phyloP scores from a whole-genome alignment of 345 rosid species.

The Xanthoceras sorbifolium region DNA sequence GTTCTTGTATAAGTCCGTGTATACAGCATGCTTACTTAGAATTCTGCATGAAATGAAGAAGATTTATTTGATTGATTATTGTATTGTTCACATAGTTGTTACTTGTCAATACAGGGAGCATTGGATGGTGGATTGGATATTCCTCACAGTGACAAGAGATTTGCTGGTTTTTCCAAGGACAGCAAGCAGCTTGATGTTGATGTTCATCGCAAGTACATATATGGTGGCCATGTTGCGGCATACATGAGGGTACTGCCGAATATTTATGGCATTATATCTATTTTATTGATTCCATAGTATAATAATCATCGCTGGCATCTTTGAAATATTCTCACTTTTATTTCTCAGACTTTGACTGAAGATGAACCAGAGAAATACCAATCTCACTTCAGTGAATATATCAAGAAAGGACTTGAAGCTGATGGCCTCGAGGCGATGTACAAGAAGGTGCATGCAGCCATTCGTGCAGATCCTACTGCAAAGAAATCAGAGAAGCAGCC shows the following conservation, averaged over 20 bases:
- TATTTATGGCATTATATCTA: background rate
- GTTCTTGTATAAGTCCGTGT: background rate
- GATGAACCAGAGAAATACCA: conserved; percentile 75
- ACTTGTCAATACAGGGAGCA: conserved; percentile 56
- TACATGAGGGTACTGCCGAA: conserved; percentile 65
- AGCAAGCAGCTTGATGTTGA: conserved; percentile 79
- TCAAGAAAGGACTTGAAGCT: conserved; percentile 59
- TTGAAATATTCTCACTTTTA: background rate
- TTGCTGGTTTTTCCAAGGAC: conserved; percentile 78
- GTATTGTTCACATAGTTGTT: background rate
- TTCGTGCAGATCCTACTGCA: conserved; percentile 60
- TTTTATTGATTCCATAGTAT: conserved; percentile 2
- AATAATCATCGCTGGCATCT: background rate
- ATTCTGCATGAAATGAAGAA: background rate
- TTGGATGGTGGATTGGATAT: conserved; percentile 90
- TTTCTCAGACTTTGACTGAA: conserved; percentile 51
- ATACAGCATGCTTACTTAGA: background rate
- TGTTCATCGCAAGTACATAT: conserved; percentile 75
- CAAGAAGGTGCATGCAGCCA: conserved; percentile 77
- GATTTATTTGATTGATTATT: background rate
- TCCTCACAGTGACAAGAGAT: conserved; percentile 89
- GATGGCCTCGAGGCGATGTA: conserved; percentile 58
- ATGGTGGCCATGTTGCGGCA: conserved; percentile 76
- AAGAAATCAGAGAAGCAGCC: conserved; percentile 55
- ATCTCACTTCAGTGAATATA: conserved; percentile 57